Percentiles rank a stretch among this genome's conserved stretches.
phyloP scores from a whole-genome alignment of 495 filamentous ascomycete species.

The Halenospora varia region DNA sequence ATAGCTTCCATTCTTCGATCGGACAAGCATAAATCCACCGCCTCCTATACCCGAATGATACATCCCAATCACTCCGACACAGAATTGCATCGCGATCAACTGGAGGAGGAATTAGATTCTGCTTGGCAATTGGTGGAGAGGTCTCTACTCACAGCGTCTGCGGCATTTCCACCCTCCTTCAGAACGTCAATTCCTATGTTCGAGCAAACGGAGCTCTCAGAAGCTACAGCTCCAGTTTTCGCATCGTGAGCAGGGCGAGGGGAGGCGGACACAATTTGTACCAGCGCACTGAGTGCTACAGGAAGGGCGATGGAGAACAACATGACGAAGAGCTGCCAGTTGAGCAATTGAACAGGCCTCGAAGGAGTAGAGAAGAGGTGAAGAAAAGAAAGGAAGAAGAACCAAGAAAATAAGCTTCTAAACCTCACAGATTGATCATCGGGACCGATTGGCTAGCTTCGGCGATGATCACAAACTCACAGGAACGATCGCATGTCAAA shows the following conservation, averaged over 20 bases:
- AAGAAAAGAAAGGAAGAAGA: neutral
- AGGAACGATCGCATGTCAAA: too few species aligned
- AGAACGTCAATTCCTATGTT: constrained; percentile 70
- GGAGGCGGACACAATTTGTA: constrained; percentile 6
- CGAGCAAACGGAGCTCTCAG: constrained; percentile 71
- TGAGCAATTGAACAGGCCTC: neutral
- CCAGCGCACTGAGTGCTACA: neutral
- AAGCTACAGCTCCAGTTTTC: constrained; percentile 65
- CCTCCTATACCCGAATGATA: constrained; percentile 86
- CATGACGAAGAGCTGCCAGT: neutral
- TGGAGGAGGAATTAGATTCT: neutral
- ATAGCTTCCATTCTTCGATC: constrained; percentile 56
- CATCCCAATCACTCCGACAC: constrained; percentile 75
- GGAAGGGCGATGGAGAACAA: constrained; percentile 2
- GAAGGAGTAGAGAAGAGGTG: neutral
- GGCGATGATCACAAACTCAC: neutral
- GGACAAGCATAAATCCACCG: constrained; percentile 80
- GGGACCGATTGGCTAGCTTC: too few species aligned
- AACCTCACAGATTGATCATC: neutral
- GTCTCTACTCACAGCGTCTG: constrained; percentile 21
- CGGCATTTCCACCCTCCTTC: constrained; percentile 43
- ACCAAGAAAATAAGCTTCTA: neutral
- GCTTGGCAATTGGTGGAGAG: neutral
- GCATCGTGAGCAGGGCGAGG: constrained; percentile 1
- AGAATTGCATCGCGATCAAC: constrained; percentile 65